Percentiles rank a stretch among this genome's conserved stretches.
Evolutionary conservation across 352 stramenopile genomes (phyloP).

Genomic region (Pythium phragmiticola): DNA sequence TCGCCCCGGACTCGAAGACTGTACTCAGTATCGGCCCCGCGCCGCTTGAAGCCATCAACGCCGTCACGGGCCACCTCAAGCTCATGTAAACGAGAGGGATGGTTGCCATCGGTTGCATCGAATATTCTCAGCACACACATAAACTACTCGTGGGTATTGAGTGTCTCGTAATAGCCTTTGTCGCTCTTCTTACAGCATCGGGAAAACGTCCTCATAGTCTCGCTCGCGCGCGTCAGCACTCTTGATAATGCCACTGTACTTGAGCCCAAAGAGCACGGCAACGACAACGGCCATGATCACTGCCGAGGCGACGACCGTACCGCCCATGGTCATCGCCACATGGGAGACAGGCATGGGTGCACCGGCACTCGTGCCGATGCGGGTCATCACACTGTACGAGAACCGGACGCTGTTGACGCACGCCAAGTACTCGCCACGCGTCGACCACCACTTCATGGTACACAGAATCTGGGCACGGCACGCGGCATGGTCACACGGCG

Average conservation of each 20-base stretch:
- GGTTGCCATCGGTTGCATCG: background rate
- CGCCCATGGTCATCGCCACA: slow-evolving; percentile 42
- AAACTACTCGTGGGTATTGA: no score
- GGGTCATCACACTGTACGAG: slow-evolving; percentile 24
- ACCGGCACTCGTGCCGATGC: slow-evolving; percentile 1
- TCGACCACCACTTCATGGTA: slow-evolving; percentile 83
- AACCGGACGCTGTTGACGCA: slow-evolving; percentile 45
- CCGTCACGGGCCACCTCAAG: slow-evolving; percentile 81
- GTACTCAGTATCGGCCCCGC: slow-evolving; percentile 80
- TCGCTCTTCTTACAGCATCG: slow-evolving; percentile 40
- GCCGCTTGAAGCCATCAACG: slow-evolving; percentile 62
- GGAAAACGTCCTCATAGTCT: slow-evolving; percentile 51
- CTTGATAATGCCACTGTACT: slow-evolving; percentile 41
- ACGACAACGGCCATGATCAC: slow-evolving; percentile 37
- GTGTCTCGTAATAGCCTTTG: background rate
- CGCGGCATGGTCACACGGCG: slow-evolving; percentile 37
- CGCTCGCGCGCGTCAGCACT: slow-evolving; percentile 27
- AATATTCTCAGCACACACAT: no score
- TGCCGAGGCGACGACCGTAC: slow-evolving; percentile 44
- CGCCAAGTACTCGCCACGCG: slow-evolving; percentile 58
- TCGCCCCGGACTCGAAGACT: slow-evolving; percentile 83
- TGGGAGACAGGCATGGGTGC: slow-evolving; percentile 19
- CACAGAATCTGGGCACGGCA: slow-evolving; percentile 69
- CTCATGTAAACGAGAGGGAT: slow-evolving; percentile 57
- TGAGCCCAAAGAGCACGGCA: slow-evolving; percentile 36